These are phyloP conservation scores for Chlorella sp. DNA, from an alignment of 139 green algal species.

Conservation along the genomic window DNA sequence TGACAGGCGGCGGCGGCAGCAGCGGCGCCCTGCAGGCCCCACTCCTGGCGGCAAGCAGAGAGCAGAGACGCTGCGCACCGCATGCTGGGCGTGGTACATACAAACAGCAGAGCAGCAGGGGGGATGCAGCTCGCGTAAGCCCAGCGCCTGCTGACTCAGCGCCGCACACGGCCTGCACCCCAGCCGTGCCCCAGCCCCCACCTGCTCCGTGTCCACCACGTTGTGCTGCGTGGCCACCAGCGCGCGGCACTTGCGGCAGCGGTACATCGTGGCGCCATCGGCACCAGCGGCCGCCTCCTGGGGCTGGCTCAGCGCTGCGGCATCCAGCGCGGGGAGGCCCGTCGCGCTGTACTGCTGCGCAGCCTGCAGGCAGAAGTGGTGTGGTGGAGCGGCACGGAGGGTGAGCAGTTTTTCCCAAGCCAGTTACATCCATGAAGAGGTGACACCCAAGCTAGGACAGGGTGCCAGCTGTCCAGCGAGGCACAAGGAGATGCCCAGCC, in stretches of 20 bases:
- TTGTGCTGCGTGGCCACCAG: slow-evolving; percentile 68
- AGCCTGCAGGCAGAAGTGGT: slow-evolving; percentile 40
- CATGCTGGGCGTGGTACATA: not conserved
- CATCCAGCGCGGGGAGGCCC: slow-evolving; percentile 47
- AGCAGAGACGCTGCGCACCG: no score
- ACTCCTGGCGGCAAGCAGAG: no score
- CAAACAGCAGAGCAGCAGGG: not conserved
- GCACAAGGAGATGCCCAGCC: not conserved
- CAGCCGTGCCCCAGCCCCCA: not conserved
- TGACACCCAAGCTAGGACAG: no score
- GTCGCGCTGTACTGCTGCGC: slow-evolving; percentile 45
- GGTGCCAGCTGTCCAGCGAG: no score
- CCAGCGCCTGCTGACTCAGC: not conserved
- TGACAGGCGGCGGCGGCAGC: not conserved
- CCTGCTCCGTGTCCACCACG: slow-evolving; percentile 60
- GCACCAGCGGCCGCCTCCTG: slow-evolving; percentile 32
- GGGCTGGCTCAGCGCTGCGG: slow-evolving; percentile 43
- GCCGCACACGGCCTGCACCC: not conserved
- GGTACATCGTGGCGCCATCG: slow-evolving; percentile 54
- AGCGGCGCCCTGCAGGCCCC: no score
- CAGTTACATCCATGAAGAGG: no score
- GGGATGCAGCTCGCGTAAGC: not conserved
- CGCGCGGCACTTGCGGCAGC: slow-evolving; percentile 81
- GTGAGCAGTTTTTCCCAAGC: no score
- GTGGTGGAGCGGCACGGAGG: not conserved